phyloP scores from a whole-genome alignment of 2,329 filamentous ascomycete genomes.

The Parastagonospora avenae region DNA sequence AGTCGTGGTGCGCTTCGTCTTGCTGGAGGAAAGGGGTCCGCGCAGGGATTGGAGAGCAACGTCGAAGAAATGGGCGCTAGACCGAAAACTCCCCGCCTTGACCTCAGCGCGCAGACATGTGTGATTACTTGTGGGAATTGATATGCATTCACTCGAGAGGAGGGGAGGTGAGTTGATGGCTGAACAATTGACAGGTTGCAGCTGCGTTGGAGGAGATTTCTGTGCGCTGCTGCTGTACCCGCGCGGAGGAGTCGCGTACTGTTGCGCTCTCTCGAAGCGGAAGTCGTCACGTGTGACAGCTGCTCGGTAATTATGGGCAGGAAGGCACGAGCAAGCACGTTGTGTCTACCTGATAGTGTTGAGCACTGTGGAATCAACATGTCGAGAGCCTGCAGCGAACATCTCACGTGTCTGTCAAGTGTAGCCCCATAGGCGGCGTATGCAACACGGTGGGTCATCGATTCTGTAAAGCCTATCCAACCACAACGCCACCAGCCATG shows the following conservation, averaged over 20 bases:
- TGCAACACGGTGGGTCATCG: constrained; percentile 5
- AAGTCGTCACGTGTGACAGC: constrained; percentile 35
- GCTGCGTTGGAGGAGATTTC: constrained; percentile 11
- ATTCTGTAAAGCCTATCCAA: constrained; percentile 19
- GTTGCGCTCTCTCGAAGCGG: constrained; percentile 20
- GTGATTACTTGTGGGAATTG: constrained; percentile 1
- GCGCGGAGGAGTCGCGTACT: constrained; percentile 30
- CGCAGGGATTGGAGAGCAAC: constrained; percentile 44
- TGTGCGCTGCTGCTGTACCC: constrained; percentile 18
- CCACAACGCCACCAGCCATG: constrained; percentile 17
- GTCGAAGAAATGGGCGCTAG: constrained; percentile 41
- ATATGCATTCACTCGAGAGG: neutral
- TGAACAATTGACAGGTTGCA: constrained; percentile 31
- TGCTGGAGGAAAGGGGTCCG: constrained; percentile 46
- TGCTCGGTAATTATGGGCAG: neutral
- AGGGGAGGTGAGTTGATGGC: constrained; percentile 4
- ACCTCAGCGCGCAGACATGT: constrained; percentile 3
- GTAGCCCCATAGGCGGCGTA: constrained; percentile 18
- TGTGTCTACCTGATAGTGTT: neutral
- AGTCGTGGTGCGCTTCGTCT: constrained; percentile 42
- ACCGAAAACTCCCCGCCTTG: constrained; percentile 37
- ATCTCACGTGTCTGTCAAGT: constrained; percentile 5
- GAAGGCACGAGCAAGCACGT: constrained; percentile 2
- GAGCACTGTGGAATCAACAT: neutral
- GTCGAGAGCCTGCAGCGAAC: neutral